Base-by-base conservation (phyloP, 2,329 filamentous ascomycete genomes). In the Fusarium sp. region DNA sequence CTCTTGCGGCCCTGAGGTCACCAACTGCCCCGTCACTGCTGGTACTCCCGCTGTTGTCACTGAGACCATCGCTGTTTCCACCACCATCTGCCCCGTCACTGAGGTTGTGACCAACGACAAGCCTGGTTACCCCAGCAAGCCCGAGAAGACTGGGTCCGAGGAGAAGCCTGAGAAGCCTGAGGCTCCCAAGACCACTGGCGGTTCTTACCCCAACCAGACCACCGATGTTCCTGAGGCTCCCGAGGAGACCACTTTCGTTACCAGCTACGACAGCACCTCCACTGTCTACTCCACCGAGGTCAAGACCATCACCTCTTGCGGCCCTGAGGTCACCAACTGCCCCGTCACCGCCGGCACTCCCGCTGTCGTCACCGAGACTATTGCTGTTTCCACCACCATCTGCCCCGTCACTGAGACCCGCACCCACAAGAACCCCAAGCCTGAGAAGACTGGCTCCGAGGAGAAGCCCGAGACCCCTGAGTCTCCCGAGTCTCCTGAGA, bases 21-120 rank as follows among this genome's bases (percentile, higher is more conserved):
- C 76, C 33, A 74, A 82, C 74, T 85, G 82, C 77, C 82, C 82
- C 15, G 78, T 77, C 56, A 69, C 74, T 5, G 54, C 59, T 29
- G 66, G 56, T 2, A 59, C 66, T 5, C 48, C 63, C 27, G 65
- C 61, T 45, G 50, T 70, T 46, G 62, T 67, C 38, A 67, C 68
- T 1, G 63, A 69, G 67, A 70, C 70, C 5, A 37, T 64, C 43
- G 64, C 68, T 13, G 41, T 63, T 19, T 61, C 58, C 43, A 68
- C 68, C 31, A 69, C 66, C 14, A 29, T 66, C 58, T 70, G 58
- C 66, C 66, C 68, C 11, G 65, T 70, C 17, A 61, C 68, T 2
- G 60, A 63, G 56, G 57, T 53, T 39, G 37, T 39, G 17, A 52
- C 49, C 41, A 42, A 52, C 17, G 38, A 46, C 48, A 51, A 50